Base-by-base conservation (phyloP, 495 filamentous ascomycete species). In the Lophiostoma macrostomum region DNA sequence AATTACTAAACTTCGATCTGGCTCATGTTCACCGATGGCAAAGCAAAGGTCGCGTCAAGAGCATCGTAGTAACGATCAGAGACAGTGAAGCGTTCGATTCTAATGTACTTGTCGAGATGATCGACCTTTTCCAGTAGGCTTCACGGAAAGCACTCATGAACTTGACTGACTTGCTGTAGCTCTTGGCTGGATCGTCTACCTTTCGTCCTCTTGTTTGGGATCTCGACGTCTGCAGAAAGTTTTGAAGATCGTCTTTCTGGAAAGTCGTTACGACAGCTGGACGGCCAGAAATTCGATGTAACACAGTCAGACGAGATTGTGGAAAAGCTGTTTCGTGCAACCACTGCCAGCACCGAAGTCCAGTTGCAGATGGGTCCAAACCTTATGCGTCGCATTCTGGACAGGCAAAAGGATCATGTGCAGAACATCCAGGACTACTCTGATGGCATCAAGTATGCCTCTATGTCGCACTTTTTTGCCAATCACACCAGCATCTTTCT, bases 401-500 rank as follows among this genome's bases (percentile, higher is more conserved):
- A 89, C 32, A 81, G 85, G 34, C 90, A 95, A 60, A 82, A 73
- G 53, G 85, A 96, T 59, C 85, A 90, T 63, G 83, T 90, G n/a
- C 88, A 90, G 47, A 91, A 85, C 55, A 82, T 90, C n/a, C 82
- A 88, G 39, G 78, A 80, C 1, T 93, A 96, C 68, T 76, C 84
- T 53, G 80, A 79, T 56, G 83, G 87, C 41, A 67, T 95, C 3
- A 94, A 95, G 86, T 96, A 96, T 70, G 81, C 84, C 12, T 91
- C 93, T 59, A 96, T 98, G 91, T 89, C 85, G 24, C 89, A 95
- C 67, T 96, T 95, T 67, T 97, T 91, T 64, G 87, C 87, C 32
- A 96, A 97, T 66, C 80, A 88, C 0, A 71, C 95, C n/a, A 86
- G 87, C 35, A 70, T 89, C 14, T 72, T 95, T 29, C 73, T 80